These are phyloP conservation scores for Avicennia marina DNA, from an alignment of 257 asterid genomes.

Conservation along the genomic window DNA sequence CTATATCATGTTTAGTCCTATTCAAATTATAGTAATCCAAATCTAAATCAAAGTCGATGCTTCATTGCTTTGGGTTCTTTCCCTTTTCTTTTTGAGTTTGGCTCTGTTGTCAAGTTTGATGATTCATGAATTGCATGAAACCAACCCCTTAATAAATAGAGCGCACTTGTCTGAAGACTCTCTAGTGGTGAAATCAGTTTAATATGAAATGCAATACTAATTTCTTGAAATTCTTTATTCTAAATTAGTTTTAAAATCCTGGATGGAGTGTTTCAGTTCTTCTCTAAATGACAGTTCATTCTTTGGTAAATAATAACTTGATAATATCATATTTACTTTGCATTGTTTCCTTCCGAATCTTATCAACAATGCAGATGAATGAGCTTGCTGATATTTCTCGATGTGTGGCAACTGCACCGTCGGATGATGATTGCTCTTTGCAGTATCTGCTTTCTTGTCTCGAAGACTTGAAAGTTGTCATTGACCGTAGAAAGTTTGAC, in stretches of 20 bases:
- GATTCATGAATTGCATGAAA: constrained; percentile 16
- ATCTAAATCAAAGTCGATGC: no score
- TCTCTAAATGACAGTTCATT: not conserved
- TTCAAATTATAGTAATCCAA: not conserved
- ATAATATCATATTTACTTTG: not conserved
- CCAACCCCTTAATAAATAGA: constrained; percentile 4
- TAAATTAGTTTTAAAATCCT: not conserved
- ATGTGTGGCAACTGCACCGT: constrained; percentile 85
- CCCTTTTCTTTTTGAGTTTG: constrained; percentile 1
- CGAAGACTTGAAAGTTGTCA: constrained; percentile 89
- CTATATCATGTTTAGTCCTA: not conserved
- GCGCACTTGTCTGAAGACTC: not conserved
- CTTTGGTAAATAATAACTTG: not conserved
- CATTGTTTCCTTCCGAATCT: constrained; percentile 14
- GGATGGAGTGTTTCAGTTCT: not conserved
- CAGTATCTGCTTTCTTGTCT: constrained; percentile 86
- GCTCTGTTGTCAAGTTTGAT: not conserved
- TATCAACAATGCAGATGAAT: constrained; percentile 56
- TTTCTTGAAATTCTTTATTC: not conserved
- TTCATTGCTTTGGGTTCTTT: no score
- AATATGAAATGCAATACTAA: not conserved
- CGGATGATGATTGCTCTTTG: constrained; percentile 81
- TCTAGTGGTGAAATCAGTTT: constrained; percentile 6
- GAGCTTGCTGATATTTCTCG: constrained; percentile 99
- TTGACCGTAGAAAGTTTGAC: constrained; percentile 81